phyloP scores from a whole-genome alignment of 306 rosid genomes.

The Cicer cuneatum region DNA sequence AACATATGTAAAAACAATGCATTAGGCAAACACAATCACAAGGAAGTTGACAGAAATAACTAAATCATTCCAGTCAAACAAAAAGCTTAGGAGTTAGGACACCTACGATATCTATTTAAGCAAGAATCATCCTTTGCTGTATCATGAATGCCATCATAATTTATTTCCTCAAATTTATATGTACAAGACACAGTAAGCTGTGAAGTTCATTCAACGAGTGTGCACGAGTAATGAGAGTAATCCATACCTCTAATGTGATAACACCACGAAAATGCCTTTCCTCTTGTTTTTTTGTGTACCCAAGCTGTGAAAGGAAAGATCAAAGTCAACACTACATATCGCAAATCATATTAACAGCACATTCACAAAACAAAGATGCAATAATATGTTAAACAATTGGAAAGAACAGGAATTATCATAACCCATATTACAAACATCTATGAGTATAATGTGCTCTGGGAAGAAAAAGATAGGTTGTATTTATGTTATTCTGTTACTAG shows the following conservation, averaged over 20 bases:
- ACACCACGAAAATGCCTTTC: constrained; percentile 92
- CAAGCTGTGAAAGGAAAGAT: constrained; percentile 70
- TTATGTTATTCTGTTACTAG: background rate
- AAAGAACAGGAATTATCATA: background rate
- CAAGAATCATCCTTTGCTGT: background rate
- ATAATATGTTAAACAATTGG: background rate
- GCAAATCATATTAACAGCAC: constrained; percentile 32
- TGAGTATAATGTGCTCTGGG: background rate
- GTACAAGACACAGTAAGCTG: background rate
- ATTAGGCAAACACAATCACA: background rate
- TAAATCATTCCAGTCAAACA: constrained; percentile 14
- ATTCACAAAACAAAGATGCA: constrained; percentile 16
- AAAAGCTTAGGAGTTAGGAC: background rate
- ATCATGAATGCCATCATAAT: background rate
- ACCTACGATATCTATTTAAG: constrained; percentile 19
- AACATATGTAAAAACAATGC: background rate
- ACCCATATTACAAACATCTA: background rate
- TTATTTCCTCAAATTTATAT: background rate
- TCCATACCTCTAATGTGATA: constrained; percentile 85
- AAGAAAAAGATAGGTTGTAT: constrained; percentile 5
- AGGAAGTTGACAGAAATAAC: background rate
- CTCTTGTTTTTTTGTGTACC: constrained; percentile 95
- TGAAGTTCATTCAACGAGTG: constrained; percentile 8
- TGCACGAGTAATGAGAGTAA: constrained; percentile 12
- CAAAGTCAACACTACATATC: constrained; percentile 33